Evolutionary conservation across 805 yeast genomes (phyloP), one percentile per base, ranked within the genome.

Genomic region (Candida coquimbonensis): DNA sequence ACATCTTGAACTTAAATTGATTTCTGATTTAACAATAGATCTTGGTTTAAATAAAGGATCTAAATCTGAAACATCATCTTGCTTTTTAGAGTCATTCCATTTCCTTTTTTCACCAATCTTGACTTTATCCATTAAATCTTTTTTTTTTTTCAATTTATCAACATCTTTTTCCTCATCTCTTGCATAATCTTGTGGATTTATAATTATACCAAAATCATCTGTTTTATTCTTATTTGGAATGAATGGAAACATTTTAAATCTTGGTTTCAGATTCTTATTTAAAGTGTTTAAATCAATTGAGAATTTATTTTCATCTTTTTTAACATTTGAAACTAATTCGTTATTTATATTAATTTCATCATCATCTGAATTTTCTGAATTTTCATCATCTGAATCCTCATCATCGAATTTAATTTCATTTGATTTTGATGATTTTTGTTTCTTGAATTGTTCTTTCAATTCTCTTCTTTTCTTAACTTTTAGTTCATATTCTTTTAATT

Each of bases 131-230:
- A 41, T 4, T 5, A 55, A 53, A 16, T 56, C 51, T 46, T 59
- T 63, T 25, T 49, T 54, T 26, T 44, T 56, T 35, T 58, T 65
- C 43, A 55, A 17, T 35, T 61, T 62, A 41, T 62, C 55, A 8
- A 62, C 58, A 42, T 66, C 69, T 45, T 62, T 67, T 44, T 73
- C 77, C 42, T 77, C 81, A 32, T 72, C 78, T 46, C 74, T 67
- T 31, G 70, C 74, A 56, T 81, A 84, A 53, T 82, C 83, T 35
- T 78, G 76, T 38, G 74, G 74, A 50, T 83, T 81, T 19, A 90
- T 80, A 2, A 81, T 65, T 46, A 79, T 82, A 29, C 99, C 99
- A 62, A 91, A 93, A 53, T 91, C 97, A 59, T 93, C 98, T 40
- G 73, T 67, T 52, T 84, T 78, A 24, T 75, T 67, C 53, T 78